Evolutionary conservation across 202 grass and related monocot species (phyloP).

Genomic region (Zizania palustris): DNA sequence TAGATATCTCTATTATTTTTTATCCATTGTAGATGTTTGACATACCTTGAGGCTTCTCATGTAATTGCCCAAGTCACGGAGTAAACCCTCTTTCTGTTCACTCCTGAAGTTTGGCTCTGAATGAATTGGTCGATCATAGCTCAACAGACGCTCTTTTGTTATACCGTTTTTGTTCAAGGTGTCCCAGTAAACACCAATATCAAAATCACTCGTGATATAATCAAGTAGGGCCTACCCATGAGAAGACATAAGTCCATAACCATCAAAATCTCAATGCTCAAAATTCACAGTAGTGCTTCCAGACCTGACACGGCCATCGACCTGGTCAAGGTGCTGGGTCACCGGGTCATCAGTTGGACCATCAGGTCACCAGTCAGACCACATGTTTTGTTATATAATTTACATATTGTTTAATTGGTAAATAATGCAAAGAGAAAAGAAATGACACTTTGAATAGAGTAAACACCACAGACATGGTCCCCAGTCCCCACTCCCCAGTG

Average conservation of each 20-base stretch:
- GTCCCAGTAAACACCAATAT: slow-evolving; percentile 88
- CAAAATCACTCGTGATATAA: slow-evolving; percentile 86
- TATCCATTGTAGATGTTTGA: slow-evolving; percentile 22
- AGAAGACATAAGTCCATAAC: slow-evolving; percentile 34
- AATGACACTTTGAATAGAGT: no score
- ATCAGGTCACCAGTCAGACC: no score
- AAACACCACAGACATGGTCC: no score
- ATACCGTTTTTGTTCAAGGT: slow-evolving; percentile 93
- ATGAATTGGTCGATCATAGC: slow-evolving; percentile 94
- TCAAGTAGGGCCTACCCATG: slow-evolving; percentile 81
- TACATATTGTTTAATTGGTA: no score
- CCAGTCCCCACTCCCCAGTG: no score
- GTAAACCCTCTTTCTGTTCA: slow-evolving; percentile 83
- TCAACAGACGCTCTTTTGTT: slow-evolving; percentile 86
- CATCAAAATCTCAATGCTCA: slow-evolving; percentile 40
- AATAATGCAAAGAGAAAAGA: no score
- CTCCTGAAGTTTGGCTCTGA: slow-evolving; percentile 91
- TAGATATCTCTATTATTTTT: slow-evolving; percentile 10
- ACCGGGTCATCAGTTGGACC: no score
- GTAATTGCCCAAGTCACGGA: slow-evolving; percentile 79
- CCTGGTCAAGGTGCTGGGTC: no score
- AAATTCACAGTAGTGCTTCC: not conserved
- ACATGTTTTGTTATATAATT: no score
- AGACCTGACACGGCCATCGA: no score
- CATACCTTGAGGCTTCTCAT: slow-evolving; percentile 93